phyloP scores from a whole-genome alignment of 768 basidiomycete genomes.

The Suillus spraguei region DNA sequence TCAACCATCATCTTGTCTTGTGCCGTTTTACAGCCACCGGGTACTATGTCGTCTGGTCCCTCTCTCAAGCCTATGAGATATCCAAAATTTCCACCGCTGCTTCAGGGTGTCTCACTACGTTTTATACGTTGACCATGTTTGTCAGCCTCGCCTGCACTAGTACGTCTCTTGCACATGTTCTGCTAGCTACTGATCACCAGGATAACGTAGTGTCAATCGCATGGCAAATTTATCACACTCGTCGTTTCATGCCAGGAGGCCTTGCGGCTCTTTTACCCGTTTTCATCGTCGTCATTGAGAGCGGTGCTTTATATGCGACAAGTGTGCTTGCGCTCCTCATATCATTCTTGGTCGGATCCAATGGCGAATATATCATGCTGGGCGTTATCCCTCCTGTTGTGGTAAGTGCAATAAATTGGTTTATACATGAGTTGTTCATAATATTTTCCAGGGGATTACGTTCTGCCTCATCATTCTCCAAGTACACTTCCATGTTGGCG shows the following conservation, averaged over 20 bases:
- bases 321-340: slow-evolving; percentile 8
- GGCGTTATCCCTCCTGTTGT: neutral
- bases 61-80: neutral
- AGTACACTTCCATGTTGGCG: slow-evolving; percentile 11
- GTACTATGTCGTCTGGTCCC: slow-evolving; percentile 6
- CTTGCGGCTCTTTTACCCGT: slow-evolving; percentile 9
- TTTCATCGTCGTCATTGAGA: slow-evolving; percentile 13
- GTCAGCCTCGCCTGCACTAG: neutral
- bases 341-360: slow-evolving; percentile 5
- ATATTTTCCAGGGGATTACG: neutral
- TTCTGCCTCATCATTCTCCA: slow-evolving; percentile 14
- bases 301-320: slow-evolving; percentile 10
- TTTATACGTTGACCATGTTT: slow-evolving; percentile 2
- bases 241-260: slow-evolving; percentile 6
- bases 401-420: neutral
- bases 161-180: neutral
- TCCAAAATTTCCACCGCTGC: neutral
- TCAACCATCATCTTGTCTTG: neutral
- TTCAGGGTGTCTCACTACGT: neutral
- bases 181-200: neutral
- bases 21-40: neutral
- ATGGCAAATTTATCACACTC: slow-evolving; percentile 10
- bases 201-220: slow-evolving; percentile 3
- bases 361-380: slow-evolving; percentile 7
- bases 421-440: neutral